Evolutionary conservation across 805 yeast genomes (phyloP).

Genomic region (Cyberlindnera bimundalis): DNA sequence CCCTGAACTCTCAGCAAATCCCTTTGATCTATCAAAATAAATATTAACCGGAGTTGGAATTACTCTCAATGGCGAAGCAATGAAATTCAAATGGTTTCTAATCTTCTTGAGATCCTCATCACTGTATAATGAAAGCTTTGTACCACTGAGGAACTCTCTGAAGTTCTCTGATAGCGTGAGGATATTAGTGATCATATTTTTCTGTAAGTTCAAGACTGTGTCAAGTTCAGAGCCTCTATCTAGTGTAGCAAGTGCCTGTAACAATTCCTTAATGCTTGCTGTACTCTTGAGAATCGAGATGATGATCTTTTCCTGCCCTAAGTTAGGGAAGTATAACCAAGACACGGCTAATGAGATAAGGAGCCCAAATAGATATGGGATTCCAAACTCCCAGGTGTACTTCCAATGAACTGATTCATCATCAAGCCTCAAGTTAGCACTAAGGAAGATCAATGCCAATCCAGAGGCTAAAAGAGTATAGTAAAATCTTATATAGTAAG

Average conservation of each 20-base stretch:
- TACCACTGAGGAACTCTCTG: slow-evolving; percentile 41
- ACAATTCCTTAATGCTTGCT: slow-evolving; percentile 24
- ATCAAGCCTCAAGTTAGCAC: slow-evolving; percentile 24
- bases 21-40: slow-evolving; percentile 4
- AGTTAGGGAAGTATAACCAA: slow-evolving; percentile 36
- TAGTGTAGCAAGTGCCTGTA: slow-evolving; percentile 14
- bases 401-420: slow-evolving; percentile 32
- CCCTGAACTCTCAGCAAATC: not conserved
- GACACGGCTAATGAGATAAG: slow-evolving; percentile 35
- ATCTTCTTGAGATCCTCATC: slow-evolving; percentile 32
- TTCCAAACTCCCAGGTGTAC: slow-evolving; percentile 38
- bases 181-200: slow-evolving; percentile 30
- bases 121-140: slow-evolving; percentile 34
- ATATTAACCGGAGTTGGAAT: slow-evolving; percentile 31
- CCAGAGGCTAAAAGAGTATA: slow-evolving; percentile 37
- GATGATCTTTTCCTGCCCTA: slow-evolving; percentile 36
- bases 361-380: slow-evolving; percentile 45
- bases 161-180: slow-evolving; percentile 37
- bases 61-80: slow-evolving; percentile 38
- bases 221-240: slow-evolving; percentile 16
- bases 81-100: slow-evolving; percentile 41
- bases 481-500: slow-evolving; percentile 37
- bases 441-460: slow-evolving; percentile 34
- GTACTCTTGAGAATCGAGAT: slow-evolving; percentile 27
- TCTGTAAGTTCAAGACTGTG: slow-evolving; percentile 24